phyloP scores from a whole-genome alignment of 352 stramenopile species.

The Globisporangium spiculum region DNA sequence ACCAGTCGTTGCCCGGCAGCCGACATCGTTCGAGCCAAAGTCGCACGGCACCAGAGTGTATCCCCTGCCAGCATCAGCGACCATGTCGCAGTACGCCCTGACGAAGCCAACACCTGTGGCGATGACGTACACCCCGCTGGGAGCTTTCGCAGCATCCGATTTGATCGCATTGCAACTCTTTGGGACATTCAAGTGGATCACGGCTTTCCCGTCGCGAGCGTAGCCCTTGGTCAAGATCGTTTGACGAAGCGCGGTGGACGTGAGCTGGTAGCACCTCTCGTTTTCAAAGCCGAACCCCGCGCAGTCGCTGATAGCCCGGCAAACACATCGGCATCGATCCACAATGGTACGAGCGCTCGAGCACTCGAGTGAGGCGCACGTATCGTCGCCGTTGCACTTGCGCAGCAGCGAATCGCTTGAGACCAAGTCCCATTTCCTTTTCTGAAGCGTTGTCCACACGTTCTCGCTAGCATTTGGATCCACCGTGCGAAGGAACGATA shows the following conservation, averaged over 20 bases:
- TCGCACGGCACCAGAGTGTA: constrained; percentile 58
- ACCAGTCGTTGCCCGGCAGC: constrained; percentile 29
- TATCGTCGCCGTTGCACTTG: constrained; percentile 23
- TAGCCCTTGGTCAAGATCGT: constrained; percentile 32
- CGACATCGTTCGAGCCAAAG: constrained; percentile 25
- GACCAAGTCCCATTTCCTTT: constrained; percentile 33
- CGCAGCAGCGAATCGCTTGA: constrained; percentile 30
- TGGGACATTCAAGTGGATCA: constrained; percentile 56
- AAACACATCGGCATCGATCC: constrained; percentile 50
- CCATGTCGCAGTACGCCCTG: constrained; percentile 56
- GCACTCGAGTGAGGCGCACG: constrained; percentile 31
- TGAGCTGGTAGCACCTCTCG: constrained; percentile 39
- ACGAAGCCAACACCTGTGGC: constrained; percentile 39
- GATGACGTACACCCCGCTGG: constrained; percentile 41
- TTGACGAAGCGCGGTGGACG: constrained; percentile 32
- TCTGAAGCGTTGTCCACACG: constrained; percentile 35
- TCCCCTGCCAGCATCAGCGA: constrained; percentile 38
- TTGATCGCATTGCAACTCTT: constrained; percentile 57
- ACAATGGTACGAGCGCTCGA: constrained; percentile 27
- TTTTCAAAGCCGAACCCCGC: constrained; percentile 37
- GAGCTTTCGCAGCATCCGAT: constrained; percentile 22
- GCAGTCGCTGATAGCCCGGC: constrained; percentile 28
- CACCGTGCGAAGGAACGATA: constrained; percentile 24
- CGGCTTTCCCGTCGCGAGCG: constrained; percentile 20
- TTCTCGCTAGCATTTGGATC: constrained; percentile 32